Evolutionary conservation across 805 yeast genomes (phyloP).

Genomic region (Ogataea allantospora): DNA sequence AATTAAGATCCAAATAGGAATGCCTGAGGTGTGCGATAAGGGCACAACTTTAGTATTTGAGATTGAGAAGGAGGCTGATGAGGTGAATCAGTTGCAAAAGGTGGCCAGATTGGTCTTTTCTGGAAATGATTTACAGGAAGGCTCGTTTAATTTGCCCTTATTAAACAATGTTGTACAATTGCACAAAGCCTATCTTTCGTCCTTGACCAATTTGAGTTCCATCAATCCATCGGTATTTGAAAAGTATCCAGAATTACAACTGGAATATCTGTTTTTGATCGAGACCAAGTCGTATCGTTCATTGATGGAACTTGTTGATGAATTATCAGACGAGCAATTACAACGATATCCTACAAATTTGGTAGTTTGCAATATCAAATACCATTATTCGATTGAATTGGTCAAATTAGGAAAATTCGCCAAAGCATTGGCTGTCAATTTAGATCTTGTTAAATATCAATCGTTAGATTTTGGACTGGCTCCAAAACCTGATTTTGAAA

Average conservation of each 20-base stretch:
- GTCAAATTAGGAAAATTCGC: not conserved
- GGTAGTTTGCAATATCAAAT: constrained; percentile 2
- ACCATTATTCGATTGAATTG: constrained; percentile 1
- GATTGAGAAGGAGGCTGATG: not conserved
- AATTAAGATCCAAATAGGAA: too few relatives aligned
- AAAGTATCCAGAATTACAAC: not conserved
- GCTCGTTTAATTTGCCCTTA: not conserved
- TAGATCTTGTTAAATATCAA: not conserved
- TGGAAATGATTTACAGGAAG: not conserved
- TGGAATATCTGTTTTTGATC: not conserved
- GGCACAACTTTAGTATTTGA: not conserved
- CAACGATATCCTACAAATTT: not conserved
- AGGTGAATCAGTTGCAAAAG: not conserved
- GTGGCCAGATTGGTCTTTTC: not conserved
- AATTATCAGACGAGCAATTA: not conserved
- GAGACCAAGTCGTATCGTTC: not conserved
- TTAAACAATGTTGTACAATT: constrained; percentile 1
- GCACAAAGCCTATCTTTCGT: not conserved
- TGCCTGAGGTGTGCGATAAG: not conserved
- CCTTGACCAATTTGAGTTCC: not conserved
- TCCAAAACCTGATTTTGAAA: constrained; percentile 1
- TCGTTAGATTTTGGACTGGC: not conserved
- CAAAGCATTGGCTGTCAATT: not conserved
- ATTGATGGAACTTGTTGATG: not conserved
- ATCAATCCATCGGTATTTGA: not conserved